phyloP scores from a whole-genome alignment of 768 basidiomycete species.

The Grammothele lineata region DNA sequence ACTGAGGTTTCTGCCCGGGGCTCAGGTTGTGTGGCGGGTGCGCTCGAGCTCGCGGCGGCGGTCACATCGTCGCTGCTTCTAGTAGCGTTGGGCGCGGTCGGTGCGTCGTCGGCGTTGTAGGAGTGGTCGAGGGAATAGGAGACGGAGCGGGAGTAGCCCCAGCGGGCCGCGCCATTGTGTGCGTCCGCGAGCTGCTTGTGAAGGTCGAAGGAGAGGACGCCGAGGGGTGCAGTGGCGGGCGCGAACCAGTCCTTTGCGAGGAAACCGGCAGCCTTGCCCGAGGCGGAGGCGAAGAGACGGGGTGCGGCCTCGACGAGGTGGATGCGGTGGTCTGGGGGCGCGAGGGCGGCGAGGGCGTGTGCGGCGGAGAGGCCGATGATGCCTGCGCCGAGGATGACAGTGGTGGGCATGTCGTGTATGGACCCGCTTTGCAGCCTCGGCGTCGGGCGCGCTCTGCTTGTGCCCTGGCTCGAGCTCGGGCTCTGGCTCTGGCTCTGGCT shows the following conservation, averaged over 20 bases:
- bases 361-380: constrained; percentile 44
- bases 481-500: too few species aligned
- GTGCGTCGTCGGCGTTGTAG: constrained; percentile 3
- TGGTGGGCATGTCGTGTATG: constrained; percentile 26
- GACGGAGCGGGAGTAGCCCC: constrained; percentile 35
- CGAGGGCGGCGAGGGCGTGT: constrained; percentile 32
- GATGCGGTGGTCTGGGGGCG: constrained; percentile 26
- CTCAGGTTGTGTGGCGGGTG: too few species aligned
- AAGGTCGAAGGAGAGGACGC: constrained; percentile 33
- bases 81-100: too few species aligned
- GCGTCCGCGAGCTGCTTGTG: constrained; percentile 35
- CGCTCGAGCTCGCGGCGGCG: too few species aligned
- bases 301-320: constrained; percentile 39
- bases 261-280: constrained; percentile 35
- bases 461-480: too few species aligned
- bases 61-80: too few species aligned
- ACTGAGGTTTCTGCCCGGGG: too few species aligned
- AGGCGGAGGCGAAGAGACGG: constrained; percentile 33
- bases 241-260: constrained; percentile 40
- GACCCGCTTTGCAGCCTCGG: not conserved
- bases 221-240: constrained; percentile 26
- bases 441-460: too few species aligned
- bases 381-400: constrained; percentile 43
- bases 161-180: constrained; percentile 33
- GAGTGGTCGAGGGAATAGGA: constrained; percentile 26